Percentiles rank a stretch among this genome's conserved stretches.
phyloP scores from a whole-genome alignment of 2,329 filamentous ascomycete species.

The Aureobasidium sp. region DNA sequence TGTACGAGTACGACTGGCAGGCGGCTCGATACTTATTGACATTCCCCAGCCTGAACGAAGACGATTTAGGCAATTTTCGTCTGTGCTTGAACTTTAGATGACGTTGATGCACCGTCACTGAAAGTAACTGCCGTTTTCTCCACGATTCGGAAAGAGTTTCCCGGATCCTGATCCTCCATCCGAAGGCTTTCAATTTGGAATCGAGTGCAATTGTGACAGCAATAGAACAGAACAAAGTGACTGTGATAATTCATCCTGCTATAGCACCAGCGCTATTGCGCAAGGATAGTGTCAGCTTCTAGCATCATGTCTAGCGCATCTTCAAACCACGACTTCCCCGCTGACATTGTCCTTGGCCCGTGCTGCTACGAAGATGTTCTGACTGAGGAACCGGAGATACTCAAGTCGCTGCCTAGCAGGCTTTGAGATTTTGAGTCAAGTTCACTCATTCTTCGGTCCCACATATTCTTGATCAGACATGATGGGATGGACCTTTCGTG shows the following conservation, averaged over 20 bases:
- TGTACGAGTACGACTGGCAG: not conserved
- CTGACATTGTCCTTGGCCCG: not conserved
- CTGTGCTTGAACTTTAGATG: not conserved
- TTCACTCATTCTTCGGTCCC: no score
- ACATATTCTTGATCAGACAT: no score
- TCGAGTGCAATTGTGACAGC: not conserved
- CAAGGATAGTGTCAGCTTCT: no score
- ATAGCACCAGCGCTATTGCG: no score
- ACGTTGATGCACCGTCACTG: not conserved
- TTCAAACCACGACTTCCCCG: not conserved
- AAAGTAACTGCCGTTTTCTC: not conserved
- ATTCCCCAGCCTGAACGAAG: not conserved
- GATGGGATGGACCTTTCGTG: no score
- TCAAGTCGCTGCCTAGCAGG: no score
- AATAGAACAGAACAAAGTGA: not conserved
- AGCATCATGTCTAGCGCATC: no score
- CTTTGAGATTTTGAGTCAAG: no score
- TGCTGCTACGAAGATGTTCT: not conserved
- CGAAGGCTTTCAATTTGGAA: not conserved
- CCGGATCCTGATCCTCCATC: not conserved
- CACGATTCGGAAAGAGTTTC: not conserved
- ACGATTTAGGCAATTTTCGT: not conserved
- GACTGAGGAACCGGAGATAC: no score
- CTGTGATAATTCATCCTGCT: not conserved
- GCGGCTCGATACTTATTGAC: not conserved